Conservation (phyloP, 2,329 filamentous ascomycete genomes). For the Samsoniella hepiali region DNA sequence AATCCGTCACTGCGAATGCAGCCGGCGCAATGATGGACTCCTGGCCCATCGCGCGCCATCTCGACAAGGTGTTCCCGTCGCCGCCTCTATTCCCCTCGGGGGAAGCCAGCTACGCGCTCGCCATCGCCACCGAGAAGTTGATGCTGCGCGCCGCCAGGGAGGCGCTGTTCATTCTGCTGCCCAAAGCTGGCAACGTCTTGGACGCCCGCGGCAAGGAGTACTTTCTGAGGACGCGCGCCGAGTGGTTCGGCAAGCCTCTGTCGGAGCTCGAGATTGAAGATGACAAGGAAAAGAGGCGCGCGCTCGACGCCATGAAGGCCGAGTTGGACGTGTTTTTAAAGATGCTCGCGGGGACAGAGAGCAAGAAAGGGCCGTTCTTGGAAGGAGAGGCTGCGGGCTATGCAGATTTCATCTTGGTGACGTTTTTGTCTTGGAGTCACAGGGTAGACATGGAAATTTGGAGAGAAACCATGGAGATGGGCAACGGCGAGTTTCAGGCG, state of each 20-base stretch:
- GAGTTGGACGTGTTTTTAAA: not conserved
- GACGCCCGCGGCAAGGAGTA: not conserved
- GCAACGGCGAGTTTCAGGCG: not conserved
- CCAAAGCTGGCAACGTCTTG: not conserved
- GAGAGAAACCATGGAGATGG: not conserved
- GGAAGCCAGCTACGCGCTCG: not conserved
- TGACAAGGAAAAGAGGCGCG: not conserved
- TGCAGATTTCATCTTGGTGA: not conserved
- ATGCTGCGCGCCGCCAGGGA: not conserved
- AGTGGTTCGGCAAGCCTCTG: not conserved
- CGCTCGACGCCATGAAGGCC: not conserved
- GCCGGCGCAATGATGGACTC: not conserved
- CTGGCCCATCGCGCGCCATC: not conserved
- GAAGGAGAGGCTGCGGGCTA: not conserved
- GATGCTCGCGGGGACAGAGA: not conserved
- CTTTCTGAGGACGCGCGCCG: not conserved
- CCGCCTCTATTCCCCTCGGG: not conserved
- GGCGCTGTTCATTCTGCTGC: not conserved
- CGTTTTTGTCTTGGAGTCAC: not conserved
- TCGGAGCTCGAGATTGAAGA: not conserved
- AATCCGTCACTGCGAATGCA: not conserved
- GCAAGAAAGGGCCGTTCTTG: not conserved
- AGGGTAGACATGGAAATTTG: not conserved
- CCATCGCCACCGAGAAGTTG: not conserved
- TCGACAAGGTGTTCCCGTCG: not conserved